Base-by-base conservation (phyloP, 306 rosid species). In the Acacia melanoxylon region DNA sequence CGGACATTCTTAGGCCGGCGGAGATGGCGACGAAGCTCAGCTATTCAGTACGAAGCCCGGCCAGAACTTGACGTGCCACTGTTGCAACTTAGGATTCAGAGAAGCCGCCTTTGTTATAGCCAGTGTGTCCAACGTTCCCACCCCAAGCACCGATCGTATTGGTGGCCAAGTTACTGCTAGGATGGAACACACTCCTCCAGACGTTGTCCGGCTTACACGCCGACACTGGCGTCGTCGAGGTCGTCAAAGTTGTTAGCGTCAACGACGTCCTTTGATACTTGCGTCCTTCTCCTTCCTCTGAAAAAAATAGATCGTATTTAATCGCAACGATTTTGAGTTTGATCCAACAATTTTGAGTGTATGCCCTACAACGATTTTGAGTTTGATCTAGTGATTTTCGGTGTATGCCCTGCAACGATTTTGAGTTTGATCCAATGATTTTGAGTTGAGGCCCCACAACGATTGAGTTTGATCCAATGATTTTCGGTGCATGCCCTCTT, bases 171-270 rank as follows among this genome's bases (percentile, higher is more conserved):
- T 95, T 95, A 73, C 98, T 93, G 8, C 99, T 98, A 0, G 99
- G 99, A 75, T 95, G 78, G 86, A 95, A 95, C 74, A 95, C 98
- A 76, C 99, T 95, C 92, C 99, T 92, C 99, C 99, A 93, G 8
- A 93, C 97, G 92, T 93, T 93, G 72, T 92, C 89, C 2, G 8
- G 87, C 59, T 82, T 89, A 61, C 95, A 97, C 24, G 80, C 91
- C 62, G 89, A 81, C 0, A 25, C 1, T 0, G 97, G 94, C 7
- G 97, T 82, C 1, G 74, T 79, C 2, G 94, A 94, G 0, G 97
- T 82, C 1, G 74, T 79, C 2, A 94, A 94, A 1, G 98, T 94
- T 2, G 79, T n/a, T 7, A 94, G 97, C 13, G 91, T 80, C 1
- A 88, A 61, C 12, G 98, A 94, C 86, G 82, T 81, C 76, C 79